Conservation (phyloP, 495 filamentous ascomycete genomes). For the Penicillium parvum region DNA sequence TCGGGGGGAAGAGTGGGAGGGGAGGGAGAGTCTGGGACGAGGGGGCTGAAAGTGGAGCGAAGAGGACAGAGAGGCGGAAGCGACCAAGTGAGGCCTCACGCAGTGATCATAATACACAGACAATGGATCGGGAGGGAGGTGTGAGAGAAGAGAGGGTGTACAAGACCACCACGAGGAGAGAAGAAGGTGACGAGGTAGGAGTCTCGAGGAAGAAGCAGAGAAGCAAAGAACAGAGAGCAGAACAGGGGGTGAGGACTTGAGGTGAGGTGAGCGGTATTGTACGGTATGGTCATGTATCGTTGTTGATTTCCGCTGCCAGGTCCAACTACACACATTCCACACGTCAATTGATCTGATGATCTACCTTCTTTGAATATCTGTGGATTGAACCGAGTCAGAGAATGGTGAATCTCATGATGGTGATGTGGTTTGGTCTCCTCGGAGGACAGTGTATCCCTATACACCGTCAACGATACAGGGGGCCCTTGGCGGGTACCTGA, state of each 20-base stretch:
- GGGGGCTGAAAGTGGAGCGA: slow-evolving; percentile 19
- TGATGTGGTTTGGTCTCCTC: not conserved
- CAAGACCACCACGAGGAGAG: slow-evolving; percentile 7
- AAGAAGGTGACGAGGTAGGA: slow-evolving; percentile 6
- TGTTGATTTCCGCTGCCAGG: not conserved
- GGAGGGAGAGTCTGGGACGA: slow-evolving; percentile 8
- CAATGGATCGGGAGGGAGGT: slow-evolving; percentile 9
- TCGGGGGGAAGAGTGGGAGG: slow-evolving; percentile 5
- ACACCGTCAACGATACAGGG: slow-evolving; percentile 2
- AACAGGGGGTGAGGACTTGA: slow-evolving; percentile 10
- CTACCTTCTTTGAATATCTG: no score
- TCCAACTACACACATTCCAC: not conserved
- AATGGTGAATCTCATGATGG: no score
- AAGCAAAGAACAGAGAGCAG: slow-evolving; percentile 19
- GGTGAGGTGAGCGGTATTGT: not conserved
- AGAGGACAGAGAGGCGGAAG: slow-evolving; percentile 13
- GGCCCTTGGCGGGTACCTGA: not conserved
- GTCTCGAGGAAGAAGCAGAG: slow-evolving; percentile 11
- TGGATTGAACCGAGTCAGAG: no score
- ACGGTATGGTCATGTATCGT: not conserved
- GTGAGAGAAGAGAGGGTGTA: slow-evolving; percentile 4
- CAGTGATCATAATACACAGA: slow-evolving; percentile 20
- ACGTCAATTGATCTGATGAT: no score
- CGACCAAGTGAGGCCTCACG: slow-evolving; percentile 17
- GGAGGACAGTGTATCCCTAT: not conserved